A percentile compares a stretch with the other conserved stretches of the same genome.
Conservation (phyloP, 1,284 basidiomycete genomes). For the Trichosporon faecale region DNA sequence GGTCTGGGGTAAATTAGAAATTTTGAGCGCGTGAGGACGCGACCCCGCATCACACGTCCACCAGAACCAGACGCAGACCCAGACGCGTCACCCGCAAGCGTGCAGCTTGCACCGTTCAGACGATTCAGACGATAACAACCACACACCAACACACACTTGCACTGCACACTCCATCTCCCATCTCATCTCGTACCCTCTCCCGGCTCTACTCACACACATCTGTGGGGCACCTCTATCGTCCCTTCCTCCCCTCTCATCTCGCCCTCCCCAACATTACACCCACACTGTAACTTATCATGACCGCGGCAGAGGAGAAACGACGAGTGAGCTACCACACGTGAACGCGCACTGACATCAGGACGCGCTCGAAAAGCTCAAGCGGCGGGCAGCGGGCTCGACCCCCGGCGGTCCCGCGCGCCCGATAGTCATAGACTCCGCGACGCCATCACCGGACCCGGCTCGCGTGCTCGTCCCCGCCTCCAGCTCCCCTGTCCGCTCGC, state of each 20-base stretch:
- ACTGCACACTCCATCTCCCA: too few species aligned
- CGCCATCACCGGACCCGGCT: slow-evolving; percentile 4
- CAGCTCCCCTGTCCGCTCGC: slow-evolving; percentile 10
- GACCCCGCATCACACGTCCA: neutral
- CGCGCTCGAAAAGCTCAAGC: slow-evolving; percentile 5
- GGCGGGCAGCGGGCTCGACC: neutral
- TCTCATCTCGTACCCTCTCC: neutral
- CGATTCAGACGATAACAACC: neutral
- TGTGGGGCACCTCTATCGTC: neutral
- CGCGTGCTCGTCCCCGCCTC: slow-evolving; percentile 18
- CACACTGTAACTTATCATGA: neutral
- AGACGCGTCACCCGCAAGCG: neutral
- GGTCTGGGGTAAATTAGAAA: slow-evolving; percentile 1
- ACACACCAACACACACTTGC: too few species aligned
- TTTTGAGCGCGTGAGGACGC: slow-evolving; percentile 3
- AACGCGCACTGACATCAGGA: neutral
- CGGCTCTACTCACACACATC: neutral
- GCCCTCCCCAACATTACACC: neutral
- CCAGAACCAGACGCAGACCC: neutral
- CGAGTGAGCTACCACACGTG: neutral
- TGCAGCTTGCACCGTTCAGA: too few species aligned
- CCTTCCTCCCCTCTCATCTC: neutral
- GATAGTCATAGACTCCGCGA: neutral
- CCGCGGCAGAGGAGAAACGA: neutral
- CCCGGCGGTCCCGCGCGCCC: neutral